phyloP scores from a whole-genome alignment of 805 yeast species.

The Candida silvatica region DNA sequence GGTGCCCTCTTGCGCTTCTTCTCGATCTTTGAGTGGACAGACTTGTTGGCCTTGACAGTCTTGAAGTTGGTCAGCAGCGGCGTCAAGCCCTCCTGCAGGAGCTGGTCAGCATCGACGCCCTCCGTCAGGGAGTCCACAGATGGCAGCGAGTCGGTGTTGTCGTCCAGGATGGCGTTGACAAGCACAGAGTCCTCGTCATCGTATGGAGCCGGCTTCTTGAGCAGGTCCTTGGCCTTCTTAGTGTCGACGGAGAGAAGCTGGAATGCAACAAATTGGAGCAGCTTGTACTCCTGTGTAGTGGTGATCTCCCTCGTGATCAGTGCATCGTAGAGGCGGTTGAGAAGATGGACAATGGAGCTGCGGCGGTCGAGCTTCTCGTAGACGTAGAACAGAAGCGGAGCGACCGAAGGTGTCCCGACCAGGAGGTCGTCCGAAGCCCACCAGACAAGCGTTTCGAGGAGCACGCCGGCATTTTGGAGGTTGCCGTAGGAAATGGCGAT shows the following conservation, averaged over 20 bases:
- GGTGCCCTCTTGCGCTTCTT: constrained; percentile 12
- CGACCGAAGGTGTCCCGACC: constrained; percentile 35
- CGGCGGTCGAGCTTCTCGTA: constrained; percentile 37
- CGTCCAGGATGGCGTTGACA: constrained; percentile 10
- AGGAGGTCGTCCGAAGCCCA: constrained; percentile 5
- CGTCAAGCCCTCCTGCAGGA: constrained; percentile 22
- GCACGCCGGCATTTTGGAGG: constrained; percentile 24
- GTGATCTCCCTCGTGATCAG: constrained; percentile 6
- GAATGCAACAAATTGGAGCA: constrained; percentile 23
- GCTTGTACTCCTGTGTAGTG: constrained; percentile 15
- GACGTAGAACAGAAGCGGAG: constrained; percentile 39
- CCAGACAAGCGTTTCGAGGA: constrained; percentile 28
- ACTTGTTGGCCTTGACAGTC: not conserved
- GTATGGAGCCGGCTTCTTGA: constrained; percentile 12
- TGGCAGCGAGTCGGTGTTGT: constrained; percentile 6
- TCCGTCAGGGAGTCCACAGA: constrained; percentile 20
- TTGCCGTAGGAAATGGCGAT: constrained; percentile 22
- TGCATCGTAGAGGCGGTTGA: constrained; percentile 22
- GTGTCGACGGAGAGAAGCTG: constrained; percentile 29
- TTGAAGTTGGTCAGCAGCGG: constrained; percentile 11
- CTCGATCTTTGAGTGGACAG: constrained; percentile 5
- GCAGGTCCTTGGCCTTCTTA: constrained; percentile 21
- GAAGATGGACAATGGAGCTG: constrained; percentile 23
- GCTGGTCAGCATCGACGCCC: constrained; percentile 23
- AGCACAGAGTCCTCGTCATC: constrained; percentile 4